phyloP scores from a whole-genome alignment of 495 filamentous ascomycete species.

The Umbilicaria muhlenbergii region DNA sequence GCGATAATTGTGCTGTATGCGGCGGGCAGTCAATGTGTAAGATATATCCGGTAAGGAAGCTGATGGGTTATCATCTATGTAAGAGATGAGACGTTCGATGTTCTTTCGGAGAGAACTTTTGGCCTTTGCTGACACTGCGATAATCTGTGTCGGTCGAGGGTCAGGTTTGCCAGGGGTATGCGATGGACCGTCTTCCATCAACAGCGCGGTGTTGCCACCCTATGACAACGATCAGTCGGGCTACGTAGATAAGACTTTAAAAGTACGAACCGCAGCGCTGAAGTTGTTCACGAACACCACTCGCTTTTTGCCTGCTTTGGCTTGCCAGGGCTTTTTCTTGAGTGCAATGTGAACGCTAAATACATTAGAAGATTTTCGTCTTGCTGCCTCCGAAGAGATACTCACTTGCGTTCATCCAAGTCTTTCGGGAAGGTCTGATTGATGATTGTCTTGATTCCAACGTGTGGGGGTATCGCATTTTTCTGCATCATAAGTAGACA shows the following conservation, averaged over 20 bases:
- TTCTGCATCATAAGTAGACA: conserved; percentile 77
- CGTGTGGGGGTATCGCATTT: conserved; percentile 68
- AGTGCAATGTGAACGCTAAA: conserved; percentile 45
- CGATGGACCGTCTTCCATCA: conserved; percentile 39
- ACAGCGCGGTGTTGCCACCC: conserved; percentile 34
- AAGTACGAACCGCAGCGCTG: conserved; percentile 26
- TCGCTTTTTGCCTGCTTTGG: conserved; percentile 45
- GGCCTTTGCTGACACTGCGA: conserved; percentile 38
- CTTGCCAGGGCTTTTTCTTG: conserved; percentile 42
- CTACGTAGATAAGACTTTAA: too few species aligned
- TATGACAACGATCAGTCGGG: too few species aligned
- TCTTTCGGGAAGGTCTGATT: conserved; percentile 71
- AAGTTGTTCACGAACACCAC: conserved; percentile 57
- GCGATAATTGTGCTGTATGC: conserved; percentile 68
- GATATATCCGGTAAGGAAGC: conserved; percentile 39
- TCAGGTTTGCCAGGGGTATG: conserved; percentile 31
- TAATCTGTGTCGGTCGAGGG: conserved; percentile 29
- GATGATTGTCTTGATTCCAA: conserved; percentile 70
- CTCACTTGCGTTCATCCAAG: conserved; percentile 45
- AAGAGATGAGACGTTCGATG: conserved; percentile 32
- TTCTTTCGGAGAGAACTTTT: conserved; percentile 41
- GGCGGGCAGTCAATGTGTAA: conserved; percentile 71
- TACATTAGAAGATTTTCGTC: too few species aligned
- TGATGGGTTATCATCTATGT: conserved; percentile 32
- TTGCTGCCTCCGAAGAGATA: too few species aligned